Base-by-base conservation (phyloP, 441 rosid species). In the Adansonia rubrostipa region DNA sequence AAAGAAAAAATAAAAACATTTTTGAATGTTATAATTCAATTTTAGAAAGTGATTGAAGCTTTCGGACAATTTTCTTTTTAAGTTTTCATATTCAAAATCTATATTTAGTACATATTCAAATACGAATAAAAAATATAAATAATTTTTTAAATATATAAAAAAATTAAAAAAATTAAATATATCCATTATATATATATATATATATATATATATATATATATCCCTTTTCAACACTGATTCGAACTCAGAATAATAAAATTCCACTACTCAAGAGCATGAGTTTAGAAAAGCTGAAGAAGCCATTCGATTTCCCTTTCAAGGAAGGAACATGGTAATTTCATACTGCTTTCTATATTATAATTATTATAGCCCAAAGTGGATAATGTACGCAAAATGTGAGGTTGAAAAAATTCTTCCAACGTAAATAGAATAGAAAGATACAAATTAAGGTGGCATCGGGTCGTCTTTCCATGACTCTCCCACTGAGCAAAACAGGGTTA, bases 331-430 rank as follows among this genome's bases (percentile, higher is more conserved):
- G 61, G 74, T 71, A 51, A 71, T 71, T 70, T 28, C 74, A 71
- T 61, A 51, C 14, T 3, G 24, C 9, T 71, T 47, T 67, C 15
- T 44, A 0, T 44, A 42, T 66, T 24, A 24, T 24, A 24, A 50
- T 22, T 42, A 17, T 17, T n/a, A 64, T 60, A 70, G 0, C 42
- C 2, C 20, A 22, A 44, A 75, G 47, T 20, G 75, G 86, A 87
- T 82, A 82, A 82, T 40, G 65, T 19, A 63, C 62, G 4, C 62
- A 8, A 57, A 84, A 80, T 3, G 81, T 75, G 81, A 82, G 92
- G 90, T 78, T 74, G 80, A 82, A 36, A 17, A 15, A 14, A 40
- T 3, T 60, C 50, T 66, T 48, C 74, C 44, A 50, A 14, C 8
- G 44, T 13, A 48, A 11, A 69, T 48, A 48, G 4, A 24, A 24